These are phyloP conservation scores for Solanum hybrid DNA, from an alignment of 305 asterid species.

Conservation along the genomic window DNA sequence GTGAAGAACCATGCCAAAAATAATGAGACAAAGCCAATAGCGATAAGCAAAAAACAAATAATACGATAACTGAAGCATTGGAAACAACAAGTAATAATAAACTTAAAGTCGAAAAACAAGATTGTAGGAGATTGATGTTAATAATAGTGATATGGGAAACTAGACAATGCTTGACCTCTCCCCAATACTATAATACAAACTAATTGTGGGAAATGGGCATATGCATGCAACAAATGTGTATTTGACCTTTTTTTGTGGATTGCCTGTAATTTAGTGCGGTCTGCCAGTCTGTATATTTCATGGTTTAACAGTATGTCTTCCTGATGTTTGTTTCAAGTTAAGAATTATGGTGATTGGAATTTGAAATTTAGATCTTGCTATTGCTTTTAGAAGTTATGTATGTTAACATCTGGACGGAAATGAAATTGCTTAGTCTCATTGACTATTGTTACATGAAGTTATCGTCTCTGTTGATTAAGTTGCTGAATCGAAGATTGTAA, in stretches of 20 bases:
- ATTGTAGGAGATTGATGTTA: not conserved
- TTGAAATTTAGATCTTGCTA: not conserved
- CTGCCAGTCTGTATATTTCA: not conserved
- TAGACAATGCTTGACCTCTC: not conserved
- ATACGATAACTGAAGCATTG: too few species aligned
- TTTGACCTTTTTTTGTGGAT: not conserved
- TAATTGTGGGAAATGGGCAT: not conserved
- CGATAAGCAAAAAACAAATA: too few species aligned
- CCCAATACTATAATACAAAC: not conserved
- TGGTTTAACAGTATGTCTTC: not conserved
- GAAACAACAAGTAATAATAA: not conserved
- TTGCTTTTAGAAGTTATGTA: not conserved
- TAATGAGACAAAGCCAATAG: not conserved
- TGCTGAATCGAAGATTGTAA: not conserved
- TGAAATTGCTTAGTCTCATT: not conserved
- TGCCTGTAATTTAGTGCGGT: not conserved
- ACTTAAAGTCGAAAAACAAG: not conserved
- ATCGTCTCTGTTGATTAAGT: not conserved
- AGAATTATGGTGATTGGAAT: not conserved
- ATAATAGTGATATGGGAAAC: not conserved
- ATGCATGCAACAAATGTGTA: not conserved
- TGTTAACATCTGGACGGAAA: not conserved
- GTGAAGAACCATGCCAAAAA: not conserved
- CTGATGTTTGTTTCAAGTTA: not conserved
- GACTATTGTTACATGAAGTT: not conserved